phyloP scores from a whole-genome alignment of 371 early-diverging fungal species.

The Mortierella sp. region DNA sequence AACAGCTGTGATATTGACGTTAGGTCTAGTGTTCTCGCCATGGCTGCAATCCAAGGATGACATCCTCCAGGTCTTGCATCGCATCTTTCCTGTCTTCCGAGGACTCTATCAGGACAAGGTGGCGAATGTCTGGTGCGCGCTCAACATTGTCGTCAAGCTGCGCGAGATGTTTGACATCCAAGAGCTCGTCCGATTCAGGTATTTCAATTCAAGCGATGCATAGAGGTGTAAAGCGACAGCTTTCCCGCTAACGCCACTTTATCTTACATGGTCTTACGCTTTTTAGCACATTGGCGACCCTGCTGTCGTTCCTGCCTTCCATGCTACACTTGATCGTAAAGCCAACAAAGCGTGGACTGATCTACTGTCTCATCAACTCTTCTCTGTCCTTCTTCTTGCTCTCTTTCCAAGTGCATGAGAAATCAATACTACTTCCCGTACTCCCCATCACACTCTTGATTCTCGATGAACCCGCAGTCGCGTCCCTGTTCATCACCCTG shows the following conservation, averaged over 20 bases:
- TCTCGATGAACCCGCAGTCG: constrained; percentile 66
- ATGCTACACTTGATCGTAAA: constrained; percentile 65
- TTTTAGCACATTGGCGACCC: constrained; percentile 73
- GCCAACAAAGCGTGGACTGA: constrained; percentile 64
- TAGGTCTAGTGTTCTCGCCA: constrained; percentile 74
- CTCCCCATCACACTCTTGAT: constrained; percentile 82
- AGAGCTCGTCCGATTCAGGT: constrained; percentile 79
- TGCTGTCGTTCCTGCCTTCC: constrained; percentile 76
- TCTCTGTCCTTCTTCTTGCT: constrained; percentile 93
- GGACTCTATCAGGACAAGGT: constrained; percentile 98
- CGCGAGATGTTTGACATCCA: constrained; percentile 71
- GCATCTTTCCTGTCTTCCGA: constrained; percentile 93
- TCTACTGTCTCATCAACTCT: constrained; percentile 78
- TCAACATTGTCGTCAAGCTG: constrained; percentile 86
- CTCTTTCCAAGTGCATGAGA: constrained; percentile 98
- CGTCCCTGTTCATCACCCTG: constrained; percentile 78
- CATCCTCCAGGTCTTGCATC: constrained; percentile 79
- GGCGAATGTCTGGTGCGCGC: constrained; percentile 96
- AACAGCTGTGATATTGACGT: constrained; percentile 75
- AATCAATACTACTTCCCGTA: constrained; percentile 89
- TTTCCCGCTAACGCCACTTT: too few relatives aligned
- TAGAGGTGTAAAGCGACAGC: too few relatives aligned
- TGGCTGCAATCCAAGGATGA: constrained; percentile 74
- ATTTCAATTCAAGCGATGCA: too few relatives aligned
- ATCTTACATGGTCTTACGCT: constrained; percentile 2